Evolutionary conservation across 73 alveolate genomes (phyloP), one percentile per base, ranked within the genome.

Genomic region (Paramecium octaurelia): DNA sequence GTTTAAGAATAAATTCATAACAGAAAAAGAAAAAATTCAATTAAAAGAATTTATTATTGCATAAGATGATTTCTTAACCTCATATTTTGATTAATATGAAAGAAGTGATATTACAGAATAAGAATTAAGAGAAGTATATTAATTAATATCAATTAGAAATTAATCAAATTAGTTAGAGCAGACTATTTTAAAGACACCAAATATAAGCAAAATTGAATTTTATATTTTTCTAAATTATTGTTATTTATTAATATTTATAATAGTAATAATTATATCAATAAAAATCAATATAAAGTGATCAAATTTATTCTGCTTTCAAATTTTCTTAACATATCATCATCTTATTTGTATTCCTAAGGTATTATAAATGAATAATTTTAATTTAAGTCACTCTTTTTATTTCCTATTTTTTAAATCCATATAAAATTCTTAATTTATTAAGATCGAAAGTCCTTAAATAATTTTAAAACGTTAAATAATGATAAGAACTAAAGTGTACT

Each of bases 41-140:
- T 24, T 80, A 12, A 80, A 80, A 23, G 91, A 80, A 80, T 48
- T 42, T 64, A 80, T 80, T 24, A 80, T 80, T 9, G 70, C 70
- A 8, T 5, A 80, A 48, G 91, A 80, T 44, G 46, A 40, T 23
- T 42, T 27, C 8, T 12, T 80, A 0, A 31, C 46, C 14, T 42
- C n/a, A 2, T 80, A 43, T 80, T 46, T 80, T 23, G 91, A 80
- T 42, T 24, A 43, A 80, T 80, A 80, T 80, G 91, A 80, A 43
- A 40, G 76, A 80, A 80, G 44, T 80, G 84, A 64, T 64, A 80
- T 34, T 80, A 46, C 48, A 16, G 91, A 80, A 80, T 80, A 80
- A 80, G 91, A 80, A 46, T 80, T 80, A 21, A 80, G 70, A 31
- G 91, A 80, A 18, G 91, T 80, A 80, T 14, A 1, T 27, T 11